Base-by-base conservation (phyloP, 257 asterid genomes). In the Petunia secreta region DNA sequence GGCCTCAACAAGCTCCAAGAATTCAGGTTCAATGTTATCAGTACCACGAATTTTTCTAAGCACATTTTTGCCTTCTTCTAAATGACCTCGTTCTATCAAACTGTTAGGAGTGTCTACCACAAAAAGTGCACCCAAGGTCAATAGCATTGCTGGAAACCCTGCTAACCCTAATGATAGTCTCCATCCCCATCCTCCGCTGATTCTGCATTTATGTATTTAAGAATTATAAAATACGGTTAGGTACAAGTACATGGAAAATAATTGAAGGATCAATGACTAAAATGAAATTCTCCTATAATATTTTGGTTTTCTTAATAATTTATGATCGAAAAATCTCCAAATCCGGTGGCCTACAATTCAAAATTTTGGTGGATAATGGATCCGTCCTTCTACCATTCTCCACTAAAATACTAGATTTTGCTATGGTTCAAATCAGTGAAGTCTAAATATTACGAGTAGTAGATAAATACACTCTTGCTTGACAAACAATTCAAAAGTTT, bases 71-170 rank as follows among this genome's bases (percentile, higher is more conserved):
- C 98, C 98, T 80, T 95, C 78, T 2, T 95, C 98, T 38, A 93
- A 48, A 39, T 75, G 89, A 14, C 97, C 99, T 0, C 99, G 89
- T 46, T 93, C 97, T 1, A 95, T 95, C 41, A 95, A 81, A 68
- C 99, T 93, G 89, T 95, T 95, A 0, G 98, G 99, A 1, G 99
- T 95, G 65, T 95, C 99, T 13, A 85, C 89, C 25, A 95, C 92
- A 38, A 92, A 10, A 14, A 95, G 34, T 16, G 98, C 93, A 2
- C 99, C 99, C 1, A 95, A 0, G 0, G 98, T 95, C 43, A 95
- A 84, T 54, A 95, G 92, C 3, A 36, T 73, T 3, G 99, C 99
- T 0, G 99, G 99, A 58, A 93, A 13, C 5, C 98, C 99, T 5
- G 98, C 98, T 78, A 95, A 66, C 25, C 98, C 98, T 38, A 95